Evolutionary conservation across 192 early-diverging fungal genomes (phyloP).

Genomic region (Endogone sp.): DNA sequence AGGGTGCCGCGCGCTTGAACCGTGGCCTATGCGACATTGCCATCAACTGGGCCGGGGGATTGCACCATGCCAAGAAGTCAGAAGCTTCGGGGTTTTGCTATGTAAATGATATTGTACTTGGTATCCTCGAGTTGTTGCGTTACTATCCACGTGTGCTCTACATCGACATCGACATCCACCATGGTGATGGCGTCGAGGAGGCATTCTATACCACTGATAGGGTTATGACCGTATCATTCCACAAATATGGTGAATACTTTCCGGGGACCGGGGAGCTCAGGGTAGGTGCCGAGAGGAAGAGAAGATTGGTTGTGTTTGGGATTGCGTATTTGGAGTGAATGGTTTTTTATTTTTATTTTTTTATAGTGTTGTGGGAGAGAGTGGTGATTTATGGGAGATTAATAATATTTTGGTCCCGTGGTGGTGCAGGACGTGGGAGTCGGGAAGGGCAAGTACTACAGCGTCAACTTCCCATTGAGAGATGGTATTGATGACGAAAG

Average conservation of each 20-base stretch:
- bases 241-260: constrained; percentile 95
- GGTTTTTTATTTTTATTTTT: neutral
- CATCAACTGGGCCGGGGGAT: constrained; percentile 84
- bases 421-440: constrained; percentile 79
- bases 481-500: constrained; percentile 95
- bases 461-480: constrained; percentile 91
- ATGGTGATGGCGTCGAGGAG: constrained; percentile 94
- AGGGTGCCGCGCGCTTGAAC: constrained; percentile 82
- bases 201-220: constrained; percentile 91
- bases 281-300: constrained; percentile 18
- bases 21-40: constrained; percentile 83
- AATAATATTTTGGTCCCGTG: neutral
- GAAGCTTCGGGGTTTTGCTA: constrained; percentile 96
- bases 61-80: constrained; percentile 79
- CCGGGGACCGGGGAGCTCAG: constrained; percentile 86
- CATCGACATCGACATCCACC: constrained; percentile 91
- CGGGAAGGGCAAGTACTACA: constrained; percentile 85
- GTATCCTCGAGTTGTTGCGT: constrained; percentile 39
- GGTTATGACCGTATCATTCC: constrained; percentile 95
- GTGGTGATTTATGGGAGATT: too few species aligned
- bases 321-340: neutral
- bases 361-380: too few species aligned
- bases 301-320: neutral
- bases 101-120: constrained; percentile 92
- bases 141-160: constrained; percentile 92